phyloP scores from a whole-genome alignment of 2,329 filamentous ascomycete species.

The Cephalotrichum gorgonifer region DNA sequence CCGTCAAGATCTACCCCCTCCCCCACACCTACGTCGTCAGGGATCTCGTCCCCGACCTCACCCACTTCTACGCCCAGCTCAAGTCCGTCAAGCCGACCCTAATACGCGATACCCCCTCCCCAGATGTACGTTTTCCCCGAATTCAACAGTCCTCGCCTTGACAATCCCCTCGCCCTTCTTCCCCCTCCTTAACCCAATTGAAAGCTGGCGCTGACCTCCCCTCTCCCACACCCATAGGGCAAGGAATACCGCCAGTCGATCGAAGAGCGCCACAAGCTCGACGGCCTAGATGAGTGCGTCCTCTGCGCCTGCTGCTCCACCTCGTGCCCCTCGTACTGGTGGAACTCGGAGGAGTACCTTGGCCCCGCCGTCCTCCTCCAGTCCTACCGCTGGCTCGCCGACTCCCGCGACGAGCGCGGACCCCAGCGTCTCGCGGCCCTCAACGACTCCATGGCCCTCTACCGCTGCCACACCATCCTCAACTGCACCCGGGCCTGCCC shows the following conservation, averaged over 20 bases:
- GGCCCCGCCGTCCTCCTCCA: slow-evolving; percentile 93
- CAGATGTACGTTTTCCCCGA: slow-evolving; percentile 57
- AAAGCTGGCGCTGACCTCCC: not conserved
- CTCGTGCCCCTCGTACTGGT: slow-evolving; percentile 99
- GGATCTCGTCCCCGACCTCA: slow-evolving; percentile 95
- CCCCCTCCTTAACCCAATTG: not conserved
- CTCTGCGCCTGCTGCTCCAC: slow-evolving; percentile 98
- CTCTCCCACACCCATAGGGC: slow-evolving; percentile 49
- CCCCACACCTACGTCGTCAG: slow-evolving; percentile 99
- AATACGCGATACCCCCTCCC: slow-evolving; percentile 74
- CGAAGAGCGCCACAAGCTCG: slow-evolving; percentile 90
- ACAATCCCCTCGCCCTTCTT: not conserved
- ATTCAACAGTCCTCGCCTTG: too few relatives aligned
- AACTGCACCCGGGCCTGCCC: slow-evolving; percentile 98
- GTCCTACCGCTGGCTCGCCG: slow-evolving; percentile 94
- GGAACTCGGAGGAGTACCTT: slow-evolving; percentile 98
- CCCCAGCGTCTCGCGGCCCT: slow-evolving; percentile 80
- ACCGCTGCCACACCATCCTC: slow-evolving; percentile 97
- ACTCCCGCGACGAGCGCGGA: slow-evolving; percentile 86
- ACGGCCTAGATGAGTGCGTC: slow-evolving; percentile 98
- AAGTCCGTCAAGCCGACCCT: slow-evolving; percentile 99
- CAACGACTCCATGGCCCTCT: slow-evolving; percentile 98
- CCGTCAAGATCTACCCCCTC: slow-evolving; percentile 92
- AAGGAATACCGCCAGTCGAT: slow-evolving; percentile 87
- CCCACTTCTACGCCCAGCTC: slow-evolving; percentile 99